Conservation (phyloP, 176 grass and related monocot genomes). For the Triticum timopheevii region DNA sequence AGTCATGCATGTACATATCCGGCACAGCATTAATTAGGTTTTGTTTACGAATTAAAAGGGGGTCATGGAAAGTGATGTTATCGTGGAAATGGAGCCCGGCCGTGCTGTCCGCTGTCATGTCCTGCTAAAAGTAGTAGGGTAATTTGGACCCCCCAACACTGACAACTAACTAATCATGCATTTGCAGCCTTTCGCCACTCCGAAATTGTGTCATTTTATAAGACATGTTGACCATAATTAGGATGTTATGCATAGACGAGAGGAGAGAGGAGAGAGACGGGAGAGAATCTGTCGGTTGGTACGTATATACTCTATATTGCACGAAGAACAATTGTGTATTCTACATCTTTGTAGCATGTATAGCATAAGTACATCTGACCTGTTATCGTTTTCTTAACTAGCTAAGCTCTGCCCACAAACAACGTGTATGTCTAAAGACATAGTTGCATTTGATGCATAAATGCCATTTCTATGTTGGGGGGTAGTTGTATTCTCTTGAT, state of each 20-base stretch:
- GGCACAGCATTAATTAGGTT: slow-evolving; percentile 27
- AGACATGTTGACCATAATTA: not conserved
- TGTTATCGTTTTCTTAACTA: not conserved
- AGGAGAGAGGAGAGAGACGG: not conserved
- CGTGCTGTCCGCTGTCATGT: slow-evolving; percentile 22
- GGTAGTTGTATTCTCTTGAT: not conserved
- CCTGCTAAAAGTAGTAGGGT: not conserved
- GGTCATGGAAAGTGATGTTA: slow-evolving; percentile 38
- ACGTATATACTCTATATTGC: not conserved
- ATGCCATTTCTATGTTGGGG: not conserved
- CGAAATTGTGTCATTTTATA: not conserved
- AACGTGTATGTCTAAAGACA: not conserved
- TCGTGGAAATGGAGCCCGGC: slow-evolving; percentile 38
- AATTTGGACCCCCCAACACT: not conserved
- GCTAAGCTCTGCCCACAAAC: not conserved
- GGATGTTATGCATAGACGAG: not conserved
- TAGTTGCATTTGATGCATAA: not conserved
- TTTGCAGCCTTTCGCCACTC: not conserved
- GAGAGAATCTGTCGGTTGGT: not conserved
- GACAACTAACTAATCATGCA: not conserved
- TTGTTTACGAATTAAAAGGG: slow-evolving; percentile 19
- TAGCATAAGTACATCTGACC: not conserved
- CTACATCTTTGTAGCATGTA: not conserved
- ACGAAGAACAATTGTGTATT: not conserved
- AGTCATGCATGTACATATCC: slow-evolving; percentile 12